Conservation (phyloP, 2,329 filamentous ascomycete species). For the Biscogniauxia sp. region DNA sequence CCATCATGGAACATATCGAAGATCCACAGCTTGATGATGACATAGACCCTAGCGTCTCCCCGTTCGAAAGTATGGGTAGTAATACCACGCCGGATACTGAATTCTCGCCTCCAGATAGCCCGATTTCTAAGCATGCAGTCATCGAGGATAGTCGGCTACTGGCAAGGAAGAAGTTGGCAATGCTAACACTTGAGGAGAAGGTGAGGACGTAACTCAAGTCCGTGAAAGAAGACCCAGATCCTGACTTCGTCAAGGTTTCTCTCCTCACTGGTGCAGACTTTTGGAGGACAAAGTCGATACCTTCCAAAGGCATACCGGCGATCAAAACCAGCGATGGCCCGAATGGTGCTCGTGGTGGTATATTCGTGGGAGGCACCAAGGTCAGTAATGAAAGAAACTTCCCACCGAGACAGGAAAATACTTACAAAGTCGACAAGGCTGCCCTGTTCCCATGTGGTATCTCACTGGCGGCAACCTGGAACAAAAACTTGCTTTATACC, state of each 20-base stretch:
- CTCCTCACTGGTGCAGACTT: conserved; percentile 63
- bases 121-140: conserved; percentile 35
- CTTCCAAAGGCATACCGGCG: conserved; percentile 60
- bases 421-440: conserved; percentile 44
- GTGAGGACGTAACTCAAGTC: conserved; percentile 31
- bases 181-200: conserved; percentile 58
- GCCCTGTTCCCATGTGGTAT: conserved; percentile 78
- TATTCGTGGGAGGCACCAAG: conserved; percentile 66
- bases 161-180: conserved; percentile 49
- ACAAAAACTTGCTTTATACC: conserved; percentile 65
- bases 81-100: conserved; percentile 50
- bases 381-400: conserved; percentile 32
- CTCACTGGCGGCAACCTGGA: conserved; percentile 77
- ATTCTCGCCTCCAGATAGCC: conserved; percentile 46
- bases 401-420: not conserved
- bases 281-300: conserved; percentile 66
- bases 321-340: conserved; percentile 69
- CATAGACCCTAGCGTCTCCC: conserved; percentile 36
- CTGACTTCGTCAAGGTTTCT: conserved; percentile 44
- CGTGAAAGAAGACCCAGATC: not conserved
- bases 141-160: conserved; percentile 39
- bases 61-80: conserved; percentile 34
- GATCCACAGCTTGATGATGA: conserved; percentile 28
- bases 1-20: conserved; percentile 30
- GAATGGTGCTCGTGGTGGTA: conserved; percentile 66